phyloP scores from a whole-genome alignment of 495 filamentous ascomycete genomes.

The Trichoderma virens region DNA sequence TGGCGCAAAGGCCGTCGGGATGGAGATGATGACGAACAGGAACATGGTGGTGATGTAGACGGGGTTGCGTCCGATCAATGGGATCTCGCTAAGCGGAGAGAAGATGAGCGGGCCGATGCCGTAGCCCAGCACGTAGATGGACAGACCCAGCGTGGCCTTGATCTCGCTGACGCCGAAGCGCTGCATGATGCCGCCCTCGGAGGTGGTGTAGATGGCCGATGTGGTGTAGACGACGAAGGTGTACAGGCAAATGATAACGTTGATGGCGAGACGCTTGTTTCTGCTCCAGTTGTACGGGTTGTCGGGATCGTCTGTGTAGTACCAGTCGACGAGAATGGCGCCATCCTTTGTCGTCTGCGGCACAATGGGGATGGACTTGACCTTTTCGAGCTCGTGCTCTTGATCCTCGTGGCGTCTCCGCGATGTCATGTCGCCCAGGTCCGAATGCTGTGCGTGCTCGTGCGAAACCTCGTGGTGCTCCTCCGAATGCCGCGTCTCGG shows the following conservation, averaged over 20 bases:
- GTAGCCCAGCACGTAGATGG: slow-evolving; percentile 55
- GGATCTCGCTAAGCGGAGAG: slow-evolving; percentile 49
- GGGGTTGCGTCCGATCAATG: slow-evolving; percentile 52
- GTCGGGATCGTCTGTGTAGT: slow-evolving; percentile 44
- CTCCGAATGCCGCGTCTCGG: neutral
- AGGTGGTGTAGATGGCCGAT: slow-evolving; percentile 42
- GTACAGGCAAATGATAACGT: slow-evolving; percentile 44
- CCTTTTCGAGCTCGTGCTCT: slow-evolving; percentile 34
- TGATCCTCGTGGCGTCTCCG: slow-evolving; percentile 33
- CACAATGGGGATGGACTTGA: slow-evolving; percentile 39
- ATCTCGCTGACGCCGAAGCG: slow-evolving; percentile 47
- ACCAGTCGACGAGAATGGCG: slow-evolving; percentile 51
- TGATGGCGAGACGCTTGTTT: slow-evolving; percentile 31
- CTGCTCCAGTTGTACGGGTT: slow-evolving; percentile 51
- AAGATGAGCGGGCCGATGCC: slow-evolving; percentile 42
- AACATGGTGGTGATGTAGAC: slow-evolving; percentile 66
- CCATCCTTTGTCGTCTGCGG: slow-evolving; percentile 36
- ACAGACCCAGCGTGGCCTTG: slow-evolving; percentile 44
- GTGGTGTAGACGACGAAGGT: slow-evolving; percentile 44
- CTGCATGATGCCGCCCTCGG: slow-evolving; percentile 32
- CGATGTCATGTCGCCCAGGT: slow-evolving; percentile 29
- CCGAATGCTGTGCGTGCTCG: slow-evolving; percentile 10
- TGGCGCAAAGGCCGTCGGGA: slow-evolving; percentile 66
- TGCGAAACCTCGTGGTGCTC: neutral
- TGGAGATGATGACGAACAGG: slow-evolving; percentile 64